These are phyloP conservation scores for Avena sativa DNA, from an alignment of 176 grass and related monocot species.

Conservation along the genomic window DNA sequence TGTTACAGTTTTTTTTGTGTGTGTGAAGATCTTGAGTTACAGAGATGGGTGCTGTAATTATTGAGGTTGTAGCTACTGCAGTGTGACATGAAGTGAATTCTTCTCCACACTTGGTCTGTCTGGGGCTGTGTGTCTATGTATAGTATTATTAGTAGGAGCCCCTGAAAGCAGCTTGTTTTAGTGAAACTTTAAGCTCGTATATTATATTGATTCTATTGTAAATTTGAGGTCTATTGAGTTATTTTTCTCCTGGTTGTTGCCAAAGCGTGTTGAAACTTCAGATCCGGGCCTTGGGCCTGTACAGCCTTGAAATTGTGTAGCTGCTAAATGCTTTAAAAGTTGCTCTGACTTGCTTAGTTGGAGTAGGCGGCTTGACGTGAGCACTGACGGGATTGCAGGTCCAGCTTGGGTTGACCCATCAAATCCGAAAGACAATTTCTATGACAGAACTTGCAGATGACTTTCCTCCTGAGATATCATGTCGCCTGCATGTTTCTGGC, in stretches of 20 bases:
- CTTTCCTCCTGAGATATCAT: background rate
- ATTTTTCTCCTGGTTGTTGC: conserved; percentile 10
- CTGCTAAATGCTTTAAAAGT: background rate
- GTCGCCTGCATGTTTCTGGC: background rate
- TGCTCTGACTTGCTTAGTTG: conserved; percentile 24
- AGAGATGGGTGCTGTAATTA: conserved; percentile 54
- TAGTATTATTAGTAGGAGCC: conserved; percentile 45
- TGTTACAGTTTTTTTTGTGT: conserved; percentile 20
- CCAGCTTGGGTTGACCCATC: background rate
- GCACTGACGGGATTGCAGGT: conserved; percentile 8
- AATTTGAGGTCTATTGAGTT: background rate
- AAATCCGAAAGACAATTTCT: background rate
- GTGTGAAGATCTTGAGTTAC: conserved; percentile 2
- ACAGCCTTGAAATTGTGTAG: background rate
- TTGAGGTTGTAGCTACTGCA: conserved; percentile 46
- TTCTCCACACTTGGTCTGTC: conserved; percentile 29
- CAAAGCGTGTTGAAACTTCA: conserved; percentile 1
- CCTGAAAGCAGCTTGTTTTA: conserved; percentile 35
- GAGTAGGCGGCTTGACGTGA: conserved; percentile 37
- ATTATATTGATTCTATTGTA: conserved; percentile 52
- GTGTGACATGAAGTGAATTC: conserved; percentile 38
- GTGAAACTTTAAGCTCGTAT: conserved; percentile 22
- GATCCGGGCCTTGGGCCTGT: background rate
- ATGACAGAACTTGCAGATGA: background rate
- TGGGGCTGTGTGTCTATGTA: conserved; percentile 52